Conservation (phyloP, 2,329 filamentous ascomycete species). For the Aspergillus ustus region DNA sequence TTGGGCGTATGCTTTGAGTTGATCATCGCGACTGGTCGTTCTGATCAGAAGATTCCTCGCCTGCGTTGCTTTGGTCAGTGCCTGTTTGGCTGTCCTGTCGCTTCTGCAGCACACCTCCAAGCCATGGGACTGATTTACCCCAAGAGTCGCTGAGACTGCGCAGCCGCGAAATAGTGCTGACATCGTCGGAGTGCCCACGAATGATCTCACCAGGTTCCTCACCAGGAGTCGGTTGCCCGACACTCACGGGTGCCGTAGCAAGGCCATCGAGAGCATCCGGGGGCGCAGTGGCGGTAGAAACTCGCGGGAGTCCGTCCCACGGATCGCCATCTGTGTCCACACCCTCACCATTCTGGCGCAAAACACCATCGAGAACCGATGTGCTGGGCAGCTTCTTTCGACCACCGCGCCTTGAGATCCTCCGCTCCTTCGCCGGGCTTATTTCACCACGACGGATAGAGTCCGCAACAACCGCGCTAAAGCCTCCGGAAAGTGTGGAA, state of each 20-base stretch:
- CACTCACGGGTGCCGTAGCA: slow-evolving; percentile 24
- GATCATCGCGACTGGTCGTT: neutral
- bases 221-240: slow-evolving; percentile 29
- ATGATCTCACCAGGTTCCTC: slow-evolving; percentile 24
- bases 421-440: slow-evolving; percentile 40
- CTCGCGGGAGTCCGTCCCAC: slow-evolving; percentile 23
- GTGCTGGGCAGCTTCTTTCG: slow-evolving; percentile 36
- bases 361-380: slow-evolving; percentile 27
- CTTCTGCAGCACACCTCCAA: slow-evolving; percentile 38
- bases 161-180: slow-evolving; percentile 29
- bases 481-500: slow-evolving; percentile 62
- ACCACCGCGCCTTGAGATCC: slow-evolving; percentile 29
- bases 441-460: slow-evolving; percentile 63
- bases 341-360: slow-evolving; percentile 25
- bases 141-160: slow-evolving; percentile 46
- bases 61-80: neutral
- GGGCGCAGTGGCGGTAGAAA: slow-evolving; percentile 30
- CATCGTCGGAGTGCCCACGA: slow-evolving; percentile 22
- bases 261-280: slow-evolving; percentile 34
- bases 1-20: neutral
- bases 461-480: slow-evolving; percentile 69
- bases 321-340: slow-evolving; percentile 26
- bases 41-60: neutral
- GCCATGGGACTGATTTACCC: slow-evolving; percentile 41
- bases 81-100: slow-evolving; percentile 13